Evolutionary conservation across 2,329 filamentous ascomycete genomes (phyloP).

Genomic region (Dendryphion nanum): DNA sequence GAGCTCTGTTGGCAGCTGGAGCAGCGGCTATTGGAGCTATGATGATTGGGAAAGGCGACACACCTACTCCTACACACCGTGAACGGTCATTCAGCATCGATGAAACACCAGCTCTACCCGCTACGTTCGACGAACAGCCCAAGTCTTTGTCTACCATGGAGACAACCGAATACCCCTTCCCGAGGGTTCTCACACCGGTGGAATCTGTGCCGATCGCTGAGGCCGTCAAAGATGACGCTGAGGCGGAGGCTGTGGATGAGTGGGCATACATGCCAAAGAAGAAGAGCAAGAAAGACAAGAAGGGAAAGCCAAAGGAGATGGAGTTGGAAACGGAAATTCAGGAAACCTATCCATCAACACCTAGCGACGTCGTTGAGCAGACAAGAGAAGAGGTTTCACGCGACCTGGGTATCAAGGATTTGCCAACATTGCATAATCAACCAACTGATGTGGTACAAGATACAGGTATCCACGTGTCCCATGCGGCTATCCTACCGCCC

Average conservation of each 20-base stretch:
- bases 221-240: conserved; percentile 15
- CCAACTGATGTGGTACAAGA: conserved; percentile 6
- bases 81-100: conserved; percentile 2
- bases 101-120: conserved; percentile 7
- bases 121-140: conserved; percentile 15
- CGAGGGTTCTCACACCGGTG: conserved; percentile 11
- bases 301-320: conserved; percentile 19
- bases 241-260: conserved; percentile 15
- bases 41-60: conserved; percentile 5
- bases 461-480: conserved; percentile 12
- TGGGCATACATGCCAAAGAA: conserved; percentile 45
- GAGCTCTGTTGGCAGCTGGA: conserved; percentile 9
- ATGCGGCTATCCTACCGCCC: conserved; percentile 12
- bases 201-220: conserved; percentile 8
- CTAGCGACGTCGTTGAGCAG: too few relatives aligned
- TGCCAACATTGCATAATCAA: neutral
- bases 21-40: conserved; percentile 11
- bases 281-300: conserved; percentile 35
- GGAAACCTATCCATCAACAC: too few relatives aligned
- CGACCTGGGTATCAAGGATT: too few relatives aligned
- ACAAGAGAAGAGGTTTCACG: too few relatives aligned
- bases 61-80: conserved; percentile 1
- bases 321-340: neutral
- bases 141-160: conserved; percentile 13
- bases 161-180: conserved; percentile 28